Base-by-base conservation (phyloP, 768 basidiomycete genomes). In the Russula brevipes region DNA sequence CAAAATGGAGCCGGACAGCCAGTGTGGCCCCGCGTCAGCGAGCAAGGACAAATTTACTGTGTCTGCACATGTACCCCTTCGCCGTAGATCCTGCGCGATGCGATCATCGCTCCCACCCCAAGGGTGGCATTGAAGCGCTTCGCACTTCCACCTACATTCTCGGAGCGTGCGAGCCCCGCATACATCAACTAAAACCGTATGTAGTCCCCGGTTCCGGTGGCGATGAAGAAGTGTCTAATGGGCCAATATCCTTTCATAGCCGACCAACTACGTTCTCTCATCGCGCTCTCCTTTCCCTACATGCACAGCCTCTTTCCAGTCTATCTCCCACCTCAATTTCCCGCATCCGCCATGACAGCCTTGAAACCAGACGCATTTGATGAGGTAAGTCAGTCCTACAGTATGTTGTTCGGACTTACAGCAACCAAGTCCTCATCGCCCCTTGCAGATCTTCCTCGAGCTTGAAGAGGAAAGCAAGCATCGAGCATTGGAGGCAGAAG, bases 391-490 rank as follows among this genome's bases (percentile, higher is more conserved):
- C 16, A 12, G 31, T n/a, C 11, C 30, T 52, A 19, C 55, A n/a
- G n/a, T n/a, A n/a, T n/a, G 19, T 36, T 30, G 33, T 36, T 51
- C 44, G n/a, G 33, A 38, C 9, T 33, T 14, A 8, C n/a, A 14
- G 33, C n/a, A 51, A 33, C 39, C 31, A 11, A 30, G 31, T 56
- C 36, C 33, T 57, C 35, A 44, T 30, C 41, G 14, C 31, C 16
- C 4, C 31, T 44, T 47, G 33, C 65, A 86, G 85, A 83, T 81
- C 62, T 86, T 86, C 71, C 79, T 76, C 64, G 76, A 76, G 64
- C 79, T 86, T 19, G 85, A 86, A 67, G 76, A 81, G 62, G 82
- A 82, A 67, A 84, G 77, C 69, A 81, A 82, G 67, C 75, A 76
- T 41, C 77, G 80, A 39, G 83, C 81, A 12, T 71, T 74, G 57